A percentile compares a stretch with the other conserved stretches of the same genome.
Conservation (phyloP, 2,329 filamentous ascomycete species). For the Cordyceps javanica region DNA sequence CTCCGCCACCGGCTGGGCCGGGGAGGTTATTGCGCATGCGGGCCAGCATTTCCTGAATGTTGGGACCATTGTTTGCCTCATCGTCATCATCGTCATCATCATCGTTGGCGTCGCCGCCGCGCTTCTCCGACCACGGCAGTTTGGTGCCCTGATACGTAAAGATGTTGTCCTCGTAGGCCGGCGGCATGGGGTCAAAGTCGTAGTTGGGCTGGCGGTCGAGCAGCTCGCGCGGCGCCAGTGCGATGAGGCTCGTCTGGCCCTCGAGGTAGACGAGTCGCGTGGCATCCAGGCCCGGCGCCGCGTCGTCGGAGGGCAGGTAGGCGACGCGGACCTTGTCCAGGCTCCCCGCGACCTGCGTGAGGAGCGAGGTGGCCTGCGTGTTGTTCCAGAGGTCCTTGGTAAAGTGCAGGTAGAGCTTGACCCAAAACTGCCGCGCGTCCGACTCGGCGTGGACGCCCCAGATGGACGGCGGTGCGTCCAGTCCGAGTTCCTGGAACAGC, state of each 20-base stretch:
- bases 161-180: constrained; percentile 48
- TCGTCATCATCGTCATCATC: no score
- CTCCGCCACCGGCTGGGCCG: constrained; percentile 14
- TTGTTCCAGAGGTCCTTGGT: constrained; percentile 85
- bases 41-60: constrained; percentile 20
- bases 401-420: constrained; percentile 68
- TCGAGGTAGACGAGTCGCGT: constrained; percentile 75
- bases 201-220: constrained; percentile 61
- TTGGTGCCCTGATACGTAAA: constrained; percentile 39
- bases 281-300: constrained; percentile 40
- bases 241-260: constrained; percentile 65
- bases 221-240: constrained; percentile 59
- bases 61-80: no score
- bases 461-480: constrained; percentile 71
- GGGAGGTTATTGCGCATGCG: constrained; percentile 25
- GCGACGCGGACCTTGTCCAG: constrained; percentile 34
- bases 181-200: constrained; percentile 78
- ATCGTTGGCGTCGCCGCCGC: constrained; percentile 8
- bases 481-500: constrained; percentile 72
- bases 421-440: constrained; percentile 59
- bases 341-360: constrained; percentile 62
- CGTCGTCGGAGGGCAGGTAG: constrained; percentile 33
- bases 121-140: constrained; percentile 34
- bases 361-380: constrained; percentile 59
- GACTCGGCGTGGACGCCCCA: constrained; percentile 71